These are phyloP conservation scores for Hanseniaspora sp. DNA, from an alignment of 1,139 yeast genomes.

Conservation along the genomic window DNA sequence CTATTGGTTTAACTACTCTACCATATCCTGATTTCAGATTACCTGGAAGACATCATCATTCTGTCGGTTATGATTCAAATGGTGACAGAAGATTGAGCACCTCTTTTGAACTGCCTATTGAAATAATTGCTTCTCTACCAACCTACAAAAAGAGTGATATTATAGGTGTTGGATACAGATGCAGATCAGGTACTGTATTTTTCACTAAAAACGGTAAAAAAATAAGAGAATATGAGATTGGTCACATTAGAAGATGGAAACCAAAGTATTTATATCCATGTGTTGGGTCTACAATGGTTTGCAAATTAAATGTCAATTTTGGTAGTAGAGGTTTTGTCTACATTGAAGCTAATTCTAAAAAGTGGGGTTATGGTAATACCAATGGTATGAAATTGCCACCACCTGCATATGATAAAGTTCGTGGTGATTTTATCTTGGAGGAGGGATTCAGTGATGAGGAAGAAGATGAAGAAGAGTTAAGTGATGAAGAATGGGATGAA, in stretches of 20 bases:
- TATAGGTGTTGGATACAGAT: conserved; percentile 55
- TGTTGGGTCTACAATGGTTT: conserved; percentile 69
- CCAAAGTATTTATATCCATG: conserved; percentile 79
- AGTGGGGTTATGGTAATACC: conserved; percentile 80
- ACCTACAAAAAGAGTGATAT: conserved; percentile 62
- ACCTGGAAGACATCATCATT: conserved; percentile 64
- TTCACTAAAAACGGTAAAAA: conserved; percentile 63
- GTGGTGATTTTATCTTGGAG: conserved; percentile 33
- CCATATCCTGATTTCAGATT: conserved; percentile 84
- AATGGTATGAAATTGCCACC: conserved; percentile 63
- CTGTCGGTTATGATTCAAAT: conserved; percentile 74
- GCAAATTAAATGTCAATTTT: conserved; percentile 67
- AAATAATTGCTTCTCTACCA: conserved; percentile 52
- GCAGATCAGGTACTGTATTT: conserved; percentile 50
- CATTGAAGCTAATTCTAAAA: conserved; percentile 81
- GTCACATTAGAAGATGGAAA: conserved; percentile 66
- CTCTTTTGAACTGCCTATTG: conserved; percentile 52
- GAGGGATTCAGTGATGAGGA: conserved; percentile 22
- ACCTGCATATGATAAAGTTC: conserved; percentile 51
- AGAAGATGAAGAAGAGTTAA: neutral
- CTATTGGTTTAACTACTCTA: conserved; percentile 73
- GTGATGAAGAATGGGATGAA: conserved; percentile 6
- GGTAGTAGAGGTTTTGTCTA: conserved; percentile 90
- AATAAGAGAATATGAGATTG: conserved; percentile 52
- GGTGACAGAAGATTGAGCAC: conserved; percentile 73